Conservation (phyloP, 768 basidiomycete species). For the Lactifluus volemus region DNA sequence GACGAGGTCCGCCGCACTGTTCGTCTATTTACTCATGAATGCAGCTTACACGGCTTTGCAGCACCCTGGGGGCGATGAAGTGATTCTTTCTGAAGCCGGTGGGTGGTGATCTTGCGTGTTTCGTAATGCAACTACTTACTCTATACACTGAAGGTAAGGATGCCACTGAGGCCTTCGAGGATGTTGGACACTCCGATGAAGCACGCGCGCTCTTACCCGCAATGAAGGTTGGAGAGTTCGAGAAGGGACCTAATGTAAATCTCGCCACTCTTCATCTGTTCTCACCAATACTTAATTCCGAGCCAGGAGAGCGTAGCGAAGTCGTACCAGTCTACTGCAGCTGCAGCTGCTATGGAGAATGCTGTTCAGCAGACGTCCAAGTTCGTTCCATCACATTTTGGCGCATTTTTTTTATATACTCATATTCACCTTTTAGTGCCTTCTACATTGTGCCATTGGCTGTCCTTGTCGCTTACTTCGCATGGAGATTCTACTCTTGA, state of each 20-base stretch:
- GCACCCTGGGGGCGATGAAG: slow-evolving; percentile 99
- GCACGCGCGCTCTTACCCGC: slow-evolving; percentile 90
- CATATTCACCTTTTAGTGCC: slow-evolving; percentile 21
- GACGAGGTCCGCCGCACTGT: slow-evolving; percentile 60
- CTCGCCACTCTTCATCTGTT: not conserved
- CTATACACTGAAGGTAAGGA: slow-evolving; percentile 58
- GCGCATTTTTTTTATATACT: not conserved
- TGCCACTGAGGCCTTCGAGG: slow-evolving; percentile 97
- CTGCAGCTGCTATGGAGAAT: slow-evolving; percentile 12
- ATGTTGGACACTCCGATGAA: slow-evolving; percentile 98
- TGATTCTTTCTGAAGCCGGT: slow-evolving; percentile 88
- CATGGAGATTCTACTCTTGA: slow-evolving; percentile 34
- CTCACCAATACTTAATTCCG: not conserved
- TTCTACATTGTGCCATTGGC: slow-evolving; percentile 38
- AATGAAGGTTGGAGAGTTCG: slow-evolving; percentile 77
- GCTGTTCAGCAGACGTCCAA: slow-evolving; percentile 20
- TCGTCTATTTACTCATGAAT: not conserved
- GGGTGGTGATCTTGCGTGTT: slow-evolving; percentile 25
- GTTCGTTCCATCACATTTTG: slow-evolving; percentile 6
- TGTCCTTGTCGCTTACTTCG: slow-evolving; percentile 37
- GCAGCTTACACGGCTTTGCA: slow-evolving; percentile 23
- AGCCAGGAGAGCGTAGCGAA: slow-evolving; percentile 11
- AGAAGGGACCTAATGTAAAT: slow-evolving; percentile 38
- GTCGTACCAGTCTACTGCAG: slow-evolving; percentile 3
- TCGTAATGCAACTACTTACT: not conserved